Base-by-base conservation (phyloP, 345 rosid species). In the Abelmoschus esculentus region DNA sequence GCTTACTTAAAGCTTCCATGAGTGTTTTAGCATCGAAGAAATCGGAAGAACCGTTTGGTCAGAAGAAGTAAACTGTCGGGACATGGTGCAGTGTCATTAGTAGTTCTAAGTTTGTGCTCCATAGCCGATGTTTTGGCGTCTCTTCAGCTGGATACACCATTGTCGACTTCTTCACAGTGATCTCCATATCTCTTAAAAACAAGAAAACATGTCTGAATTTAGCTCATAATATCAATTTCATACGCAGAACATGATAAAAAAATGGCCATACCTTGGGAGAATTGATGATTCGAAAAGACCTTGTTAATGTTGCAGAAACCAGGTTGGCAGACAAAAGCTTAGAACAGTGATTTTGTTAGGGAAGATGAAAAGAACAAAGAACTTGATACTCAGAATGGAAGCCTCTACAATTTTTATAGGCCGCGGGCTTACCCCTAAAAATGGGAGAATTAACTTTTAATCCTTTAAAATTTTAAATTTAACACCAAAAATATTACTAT, bases 1-100 rank as follows among this genome's bases (percentile, higher is more conserved):
- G 75, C 4, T 67, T 54, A 56, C 78, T 65, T 3, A 83, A 52
- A 65, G 79, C 69, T 3, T 80, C 68, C 69, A 71, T 78, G 2
- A 82, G 77, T n/a, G 61, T 59, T 3, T 29, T 2, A 11, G 66
- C 26, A 9, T 75, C 65, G 12, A 77, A 75, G 9, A 69, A 77
- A 19, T 42, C 38, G 2, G 69, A 34, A 40, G 58, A 55, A 2
- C 54, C 73, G 7, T 42, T 65, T 18, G 73, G 70, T 42, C 50
- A 61, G 73, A 75, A 80, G 32, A 80, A 76, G 54, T 49, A 49
- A 49, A 49, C 54, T 15, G 54, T 49, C 17, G 54, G 54, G 1
- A 49, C 54, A 6, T 49, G 54, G 15, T 49, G 54, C 7, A 49
- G 54, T 3, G 54, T 49, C 54, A 49, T 49, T 4, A 49, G 6